Percentiles rank a stretch among this genome's conserved stretches.
phyloP scores from a whole-genome alignment of 345 rosid genomes.

The Salix caprea region DNA sequence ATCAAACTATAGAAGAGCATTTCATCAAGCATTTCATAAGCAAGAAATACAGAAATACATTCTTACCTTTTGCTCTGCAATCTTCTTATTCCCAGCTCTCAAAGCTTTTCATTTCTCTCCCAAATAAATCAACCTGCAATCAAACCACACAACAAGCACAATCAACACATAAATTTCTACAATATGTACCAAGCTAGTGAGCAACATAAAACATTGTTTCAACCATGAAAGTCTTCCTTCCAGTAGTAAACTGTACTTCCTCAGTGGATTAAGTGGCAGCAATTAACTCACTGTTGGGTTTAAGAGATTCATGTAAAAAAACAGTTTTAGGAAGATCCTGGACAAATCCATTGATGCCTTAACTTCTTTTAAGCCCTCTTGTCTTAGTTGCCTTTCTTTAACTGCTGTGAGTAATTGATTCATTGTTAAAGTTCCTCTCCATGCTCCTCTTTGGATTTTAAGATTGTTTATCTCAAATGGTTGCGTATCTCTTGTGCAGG shows the following conservation, averaged over 20 bases:
- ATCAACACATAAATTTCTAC: too few species aligned
- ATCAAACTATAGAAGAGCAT: too few species aligned
- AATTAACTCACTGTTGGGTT: background rate
- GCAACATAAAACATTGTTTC: background rate
- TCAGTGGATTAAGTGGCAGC: background rate
- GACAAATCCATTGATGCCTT: background rate
- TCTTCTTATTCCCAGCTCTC: too few species aligned
- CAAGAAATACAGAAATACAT: too few species aligned
- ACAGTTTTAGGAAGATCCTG: background rate
- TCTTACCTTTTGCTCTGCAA: too few species aligned
- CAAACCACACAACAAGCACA: too few species aligned
- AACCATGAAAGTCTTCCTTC: background rate
- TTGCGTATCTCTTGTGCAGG: conserved; percentile 36
- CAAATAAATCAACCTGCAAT: too few species aligned
- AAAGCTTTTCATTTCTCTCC: too few species aligned
- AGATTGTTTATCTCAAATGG: background rate
- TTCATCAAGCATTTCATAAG: too few species aligned
- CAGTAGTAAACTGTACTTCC: background rate
- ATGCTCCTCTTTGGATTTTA: conserved; percentile 1
- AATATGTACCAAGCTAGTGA: too few species aligned
- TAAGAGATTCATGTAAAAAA: background rate
- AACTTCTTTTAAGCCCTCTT: background rate
- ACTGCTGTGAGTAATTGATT: background rate
- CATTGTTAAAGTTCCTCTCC: background rate
- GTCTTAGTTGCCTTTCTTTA: background rate